phyloP scores from a whole-genome alignment of 2,329 filamentous ascomycete genomes.

The Bipolaris bicolor region DNA sequence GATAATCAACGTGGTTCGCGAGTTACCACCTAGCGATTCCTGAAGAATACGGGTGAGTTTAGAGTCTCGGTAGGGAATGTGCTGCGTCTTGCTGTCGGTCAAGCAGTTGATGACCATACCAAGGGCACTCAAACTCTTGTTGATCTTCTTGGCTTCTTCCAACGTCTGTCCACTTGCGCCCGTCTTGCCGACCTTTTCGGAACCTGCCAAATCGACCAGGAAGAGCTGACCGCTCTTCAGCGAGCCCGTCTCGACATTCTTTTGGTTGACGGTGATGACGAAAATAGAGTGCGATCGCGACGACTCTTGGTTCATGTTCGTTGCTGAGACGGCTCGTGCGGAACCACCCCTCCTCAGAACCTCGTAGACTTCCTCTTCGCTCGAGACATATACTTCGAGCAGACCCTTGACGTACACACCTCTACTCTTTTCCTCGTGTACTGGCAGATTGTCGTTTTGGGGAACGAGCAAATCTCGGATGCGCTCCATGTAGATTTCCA shows the following conservation, averaged over 20 bases:
- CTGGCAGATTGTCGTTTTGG: slow-evolving; percentile 92
- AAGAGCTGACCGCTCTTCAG: slow-evolving; percentile 96
- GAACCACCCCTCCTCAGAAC: slow-evolving; percentile 93
- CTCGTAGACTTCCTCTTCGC: slow-evolving; percentile 93
- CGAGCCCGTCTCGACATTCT: slow-evolving; percentile 95
- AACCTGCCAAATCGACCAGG: slow-evolving; percentile 96
- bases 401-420: slow-evolving; percentile 97
- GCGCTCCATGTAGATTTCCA: slow-evolving; percentile 99
- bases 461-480: slow-evolving; percentile 92
- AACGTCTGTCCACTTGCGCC: slow-evolving; percentile 96
- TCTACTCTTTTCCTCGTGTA: slow-evolving; percentile 97
- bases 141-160: slow-evolving; percentile 99
- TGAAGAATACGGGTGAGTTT: slow-evolving; percentile 97
- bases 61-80: slow-evolving; percentile 96
- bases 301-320: slow-evolving; percentile 99
- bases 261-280: slow-evolving; percentile 94
- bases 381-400: slow-evolving; percentile 92
- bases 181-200: slow-evolving; percentile 98
- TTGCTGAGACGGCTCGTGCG: slow-evolving; percentile 89
- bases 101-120: slow-evolving; percentile 99
- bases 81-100: slow-evolving; percentile 95
- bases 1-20: slow-evolving; percentile 96
- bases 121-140: slow-evolving; percentile 97
- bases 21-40: slow-evolving; percentile 97
- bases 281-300: slow-evolving; percentile 98